These are phyloP conservation scores for Hypomontagnella monticulosa DNA, from an alignment of 495 filamentous ascomycete species.

Conservation along the genomic window DNA sequence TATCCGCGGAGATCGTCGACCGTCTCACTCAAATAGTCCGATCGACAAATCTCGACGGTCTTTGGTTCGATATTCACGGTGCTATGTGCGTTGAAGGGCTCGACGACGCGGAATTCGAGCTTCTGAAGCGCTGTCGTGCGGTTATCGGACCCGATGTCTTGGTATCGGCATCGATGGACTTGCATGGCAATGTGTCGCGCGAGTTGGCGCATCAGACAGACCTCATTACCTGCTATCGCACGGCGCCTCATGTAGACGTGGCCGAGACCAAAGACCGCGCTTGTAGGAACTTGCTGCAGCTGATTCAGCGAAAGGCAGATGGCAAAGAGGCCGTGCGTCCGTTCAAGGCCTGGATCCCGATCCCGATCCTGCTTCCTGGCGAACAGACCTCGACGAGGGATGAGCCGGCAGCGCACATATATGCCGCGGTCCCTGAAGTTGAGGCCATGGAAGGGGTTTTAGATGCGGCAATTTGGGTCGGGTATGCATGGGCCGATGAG, in stretches of 20 bases:
- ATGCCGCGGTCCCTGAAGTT: slow-evolving; percentile 58
- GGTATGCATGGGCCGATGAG: slow-evolving; percentile 69
- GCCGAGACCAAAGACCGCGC: slow-evolving; percentile 64
- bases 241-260: slow-evolving; percentile 63
- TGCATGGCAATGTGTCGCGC: slow-evolving; percentile 66
- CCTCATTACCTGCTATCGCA: slow-evolving; percentile 66
- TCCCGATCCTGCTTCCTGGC: slow-evolving; percentile 65
- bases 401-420: slow-evolving; percentile 65
- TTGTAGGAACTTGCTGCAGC: slow-evolving; percentile 60
- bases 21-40: slow-evolving; percentile 52
- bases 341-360: slow-evolving; percentile 65
- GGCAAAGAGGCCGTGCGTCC: slow-evolving; percentile 47
- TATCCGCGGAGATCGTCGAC: slow-evolving; percentile 58
- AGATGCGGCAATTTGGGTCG: slow-evolving; percentile 68
- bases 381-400: slow-evolving; percentile 67
- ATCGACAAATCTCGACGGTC: slow-evolving; percentile 52
- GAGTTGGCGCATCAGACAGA: slow-evolving; percentile 61
- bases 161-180: slow-evolving; percentile 66
- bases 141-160: slow-evolving; percentile 60
- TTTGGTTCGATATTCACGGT: slow-evolving; percentile 69
- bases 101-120: slow-evolving; percentile 62
- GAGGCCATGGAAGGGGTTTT: slow-evolving; percentile 55
- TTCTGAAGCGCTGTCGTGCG: slow-evolving; percentile 58
- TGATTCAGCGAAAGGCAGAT: slow-evolving; percentile 44
- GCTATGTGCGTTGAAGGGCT: slow-evolving; percentile 66